Evolutionary conservation across 345 rosid genomes (phyloP), one percentile per base, ranked within the genome.

Genomic region (Aegle marmelos): DNA sequence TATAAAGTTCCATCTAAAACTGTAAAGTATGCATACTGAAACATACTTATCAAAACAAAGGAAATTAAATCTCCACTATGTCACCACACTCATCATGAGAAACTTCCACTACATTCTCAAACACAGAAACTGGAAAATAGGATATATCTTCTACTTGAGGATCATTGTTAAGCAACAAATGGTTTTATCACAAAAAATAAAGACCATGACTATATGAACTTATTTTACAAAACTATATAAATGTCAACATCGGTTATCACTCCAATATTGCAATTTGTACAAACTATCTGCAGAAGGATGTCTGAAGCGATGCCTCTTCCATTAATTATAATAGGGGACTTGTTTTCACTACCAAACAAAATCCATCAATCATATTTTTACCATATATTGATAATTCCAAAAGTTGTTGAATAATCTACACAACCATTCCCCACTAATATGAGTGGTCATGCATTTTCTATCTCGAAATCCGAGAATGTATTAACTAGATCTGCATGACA

Each of bases 1-100:
- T n/a, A 66, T 4, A n/a, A 66, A 36, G 28, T 66, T 19, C 70
- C 28, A 34, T 36, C 14, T 66, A 3, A 21, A 65, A 34, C 24
- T 9, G 25, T 34, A 33, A 17, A 34, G 22, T 65, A 36, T 36
- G 88, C 90, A 94, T 89, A 77, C 65, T 6, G 48, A 14, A 3
- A 1, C 7, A 56, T 68, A 68, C 41, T 57, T 71, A 56, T 19
- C 8, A 48, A 7, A 66, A 62, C 66, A 77, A 56, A 39, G 57
- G 6, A 45, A 5, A 57, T 0, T n/a, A n/a, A 56, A 33, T 72
- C 56, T 13, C 9, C 58, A 45, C 14, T n/a, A 45, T 22, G 39
- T 19, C 19, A n/a, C 65, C 34, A 25, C 10, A 50, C 30, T 17
- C 48, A 37, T 37, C 21, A 4, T 1, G 9, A 31, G 22, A 17